Base-by-base conservation (phyloP, 768 basidiomycete genomes). In the Lentinula sp. region DNA sequence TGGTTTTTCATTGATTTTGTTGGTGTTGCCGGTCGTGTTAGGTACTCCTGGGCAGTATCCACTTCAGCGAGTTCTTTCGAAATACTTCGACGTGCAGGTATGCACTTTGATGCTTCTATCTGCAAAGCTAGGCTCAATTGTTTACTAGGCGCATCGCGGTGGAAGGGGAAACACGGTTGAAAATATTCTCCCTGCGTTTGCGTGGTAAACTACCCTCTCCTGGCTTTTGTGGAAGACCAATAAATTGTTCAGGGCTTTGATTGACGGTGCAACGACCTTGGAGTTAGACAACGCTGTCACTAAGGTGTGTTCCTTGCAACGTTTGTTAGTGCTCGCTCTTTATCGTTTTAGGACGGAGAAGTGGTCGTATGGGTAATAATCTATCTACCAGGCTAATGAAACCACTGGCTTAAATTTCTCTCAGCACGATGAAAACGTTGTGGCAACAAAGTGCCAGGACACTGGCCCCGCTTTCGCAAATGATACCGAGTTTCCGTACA, bases 221-320 rank as follows among this genome's bases (percentile, higher is more conserved):
- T 61, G n/a, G 21, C 57, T 46, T 34, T 40, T 45, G 58, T 35
- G 28, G 40, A 55, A 51, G 32, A 49, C 56, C 54, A 61, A 48
- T 56, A 52, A 62, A 58, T 35, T 61, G 46, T 62, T 37, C 63
- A 89, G 89, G 86, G 90, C 83, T 21, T 76, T 92, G 61, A 80
- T 92, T 53, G 82, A 88, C 64, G 91, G 89, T 28, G 85, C 85
- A 28, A 87, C 86, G 1, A 89, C 88, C 0, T 77, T 93, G 11
- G 90, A 92, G 71, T 71, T 92, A 63, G 91, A 92, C 69, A 88
- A 90, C 68, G 88, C 87, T 1, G 79, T 91, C 61, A 89, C 89
- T 7, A 83, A 81, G 76, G 88, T 84, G 57, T 65, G 70, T 66
- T 31, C 13, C 40, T 32, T 7, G 3, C 42, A 21, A 28, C 31